Conservation (phyloP, 2,329 filamentous ascomycete genomes). For the Fusarium circinatum region DNA sequence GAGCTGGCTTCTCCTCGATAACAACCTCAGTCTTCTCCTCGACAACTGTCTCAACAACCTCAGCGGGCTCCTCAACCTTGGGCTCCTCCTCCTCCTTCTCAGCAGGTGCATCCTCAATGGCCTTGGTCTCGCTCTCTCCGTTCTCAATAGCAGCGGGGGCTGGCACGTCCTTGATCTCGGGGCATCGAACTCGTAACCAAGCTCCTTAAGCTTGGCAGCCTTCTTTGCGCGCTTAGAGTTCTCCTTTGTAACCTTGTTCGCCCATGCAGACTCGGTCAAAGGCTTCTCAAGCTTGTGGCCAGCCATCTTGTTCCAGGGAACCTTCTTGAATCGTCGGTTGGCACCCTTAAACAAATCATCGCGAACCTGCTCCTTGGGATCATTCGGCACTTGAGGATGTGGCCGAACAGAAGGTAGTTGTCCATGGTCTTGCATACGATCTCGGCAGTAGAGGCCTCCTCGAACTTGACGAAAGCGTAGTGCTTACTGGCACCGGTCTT, state of each 20-base stretch:
- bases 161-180: slow-evolving; percentile 70
- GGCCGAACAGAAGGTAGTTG: slow-evolving; percentile 94
- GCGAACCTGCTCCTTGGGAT: slow-evolving; percentile 81
- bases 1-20: slow-evolving; percentile 37
- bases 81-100: slow-evolving; percentile 47
- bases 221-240: slow-evolving; percentile 74
- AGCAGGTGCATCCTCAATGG: slow-evolving; percentile 52
- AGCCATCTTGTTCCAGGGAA: slow-evolving; percentile 88
- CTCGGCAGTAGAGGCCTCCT: slow-evolving; percentile 78
- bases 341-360: slow-evolving; percentile 88
- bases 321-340: slow-evolving; percentile 87
- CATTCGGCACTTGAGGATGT: slow-evolving; percentile 88
- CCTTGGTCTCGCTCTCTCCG: slow-evolving; percentile 46
- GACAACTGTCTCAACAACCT: slow-evolving; percentile 37
- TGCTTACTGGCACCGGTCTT: slow-evolving; percentile 92
- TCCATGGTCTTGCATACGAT: slow-evolving; percentile 97
- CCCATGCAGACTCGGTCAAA: slow-evolving; percentile 80
- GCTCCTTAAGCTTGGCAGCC: slow-evolving; percentile 77
- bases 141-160: slow-evolving; percentile 54
- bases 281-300: slow-evolving; percentile 79
- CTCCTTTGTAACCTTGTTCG: slow-evolving; percentile 78
- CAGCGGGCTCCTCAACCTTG: slow-evolving; percentile 41
- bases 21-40: slow-evolving; percentile 42
- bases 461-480: slow-evolving; percentile 94
- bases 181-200: slow-evolving; percentile 85